Evolutionary conservation across 371 early-diverging fungal species (phyloP).

Genomic region (Polyrhizophydium stewartii): DNA sequence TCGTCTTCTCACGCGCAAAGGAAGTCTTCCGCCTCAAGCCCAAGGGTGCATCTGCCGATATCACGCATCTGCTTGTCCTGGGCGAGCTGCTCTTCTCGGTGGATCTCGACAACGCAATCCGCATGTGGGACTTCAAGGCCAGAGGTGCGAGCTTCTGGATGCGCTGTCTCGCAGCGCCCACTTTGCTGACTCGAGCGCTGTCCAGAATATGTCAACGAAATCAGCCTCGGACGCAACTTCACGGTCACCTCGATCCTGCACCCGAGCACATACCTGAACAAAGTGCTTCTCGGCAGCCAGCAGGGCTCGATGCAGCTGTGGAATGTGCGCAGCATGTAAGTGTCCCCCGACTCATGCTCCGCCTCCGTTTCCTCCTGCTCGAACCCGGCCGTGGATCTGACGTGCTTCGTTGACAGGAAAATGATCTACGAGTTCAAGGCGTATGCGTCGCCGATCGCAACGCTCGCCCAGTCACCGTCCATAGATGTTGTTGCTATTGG

Average conservation of each 20-base stretch:
- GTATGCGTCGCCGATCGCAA: constrained; percentile 70
- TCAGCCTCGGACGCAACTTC: constrained; percentile 75
- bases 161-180: neutral
- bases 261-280: constrained; percentile 95
- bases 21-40: constrained; percentile 37
- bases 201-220: constrained; percentile 65
- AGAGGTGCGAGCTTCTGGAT: constrained; percentile 44
- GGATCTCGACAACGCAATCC: constrained; percentile 72
- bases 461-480: constrained; percentile 80
- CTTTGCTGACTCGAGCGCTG: neutral
- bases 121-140: constrained; percentile 68
- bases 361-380: constrained; percentile 1
- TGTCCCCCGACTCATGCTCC: neutral
- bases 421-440: constrained; percentile 73
- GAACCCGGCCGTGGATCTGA: neutral
- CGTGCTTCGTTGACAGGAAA: constrained; percentile 37
- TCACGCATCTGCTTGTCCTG: constrained; percentile 53
- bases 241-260: constrained; percentile 74
- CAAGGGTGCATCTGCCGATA: neutral
- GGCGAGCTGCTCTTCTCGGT: constrained; percentile 75
- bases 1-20: constrained; percentile 70
- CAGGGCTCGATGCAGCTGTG: constrained; percentile 89
- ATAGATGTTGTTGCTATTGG: constrained; percentile 93
- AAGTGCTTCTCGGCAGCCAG: constrained; percentile 78
- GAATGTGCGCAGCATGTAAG: constrained; percentile 73